Percentiles rank a stretch among this genome's conserved stretches.
Conservation (phyloP, 2,329 filamentous ascomycete species). For the Aspergillus proliferans region DNA sequence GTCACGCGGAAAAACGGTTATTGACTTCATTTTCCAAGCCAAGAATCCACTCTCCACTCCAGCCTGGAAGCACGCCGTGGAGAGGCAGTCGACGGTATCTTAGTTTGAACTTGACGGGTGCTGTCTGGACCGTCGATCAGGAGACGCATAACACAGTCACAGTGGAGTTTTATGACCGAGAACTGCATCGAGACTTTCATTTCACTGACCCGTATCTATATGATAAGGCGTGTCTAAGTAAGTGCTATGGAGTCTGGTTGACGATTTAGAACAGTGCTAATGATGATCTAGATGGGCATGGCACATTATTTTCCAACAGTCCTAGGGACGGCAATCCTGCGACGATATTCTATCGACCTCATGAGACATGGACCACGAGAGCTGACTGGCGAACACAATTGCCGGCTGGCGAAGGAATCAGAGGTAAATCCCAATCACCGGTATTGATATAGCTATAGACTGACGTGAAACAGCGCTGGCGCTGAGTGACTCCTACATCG, state of each 20-base stretch:
- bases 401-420: constrained; percentile 79
- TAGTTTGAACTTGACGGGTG: constrained; percentile 86
- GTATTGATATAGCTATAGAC: background rate
- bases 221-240: constrained; percentile 84
- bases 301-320: constrained; percentile 77
- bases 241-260: constrained; percentile 26
- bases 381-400: constrained; percentile 84
- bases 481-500: constrained; percentile 82
- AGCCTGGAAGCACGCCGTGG: constrained; percentile 94
- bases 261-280: constrained; percentile 16
- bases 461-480: constrained; percentile 61
- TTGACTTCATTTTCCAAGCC: constrained; percentile 50
- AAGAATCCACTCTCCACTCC: constrained; percentile 75
- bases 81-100: constrained; percentile 88
- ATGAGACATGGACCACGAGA: constrained; percentile 91
- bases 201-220: constrained; percentile 95
- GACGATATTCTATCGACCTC: constrained; percentile 89
- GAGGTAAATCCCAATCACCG: constrained; percentile 30
- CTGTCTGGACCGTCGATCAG: constrained; percentile 95
- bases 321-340: constrained; percentile 63
- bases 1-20: constrained; percentile 46
- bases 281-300: constrained; percentile 56
- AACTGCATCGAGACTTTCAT: constrained; percentile 87
- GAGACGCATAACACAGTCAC: constrained; percentile 90
- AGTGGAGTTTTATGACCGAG: constrained; percentile 94